Conservation (phyloP, 805 yeast genomes). For the Gaillardinia entomophila region DNA sequence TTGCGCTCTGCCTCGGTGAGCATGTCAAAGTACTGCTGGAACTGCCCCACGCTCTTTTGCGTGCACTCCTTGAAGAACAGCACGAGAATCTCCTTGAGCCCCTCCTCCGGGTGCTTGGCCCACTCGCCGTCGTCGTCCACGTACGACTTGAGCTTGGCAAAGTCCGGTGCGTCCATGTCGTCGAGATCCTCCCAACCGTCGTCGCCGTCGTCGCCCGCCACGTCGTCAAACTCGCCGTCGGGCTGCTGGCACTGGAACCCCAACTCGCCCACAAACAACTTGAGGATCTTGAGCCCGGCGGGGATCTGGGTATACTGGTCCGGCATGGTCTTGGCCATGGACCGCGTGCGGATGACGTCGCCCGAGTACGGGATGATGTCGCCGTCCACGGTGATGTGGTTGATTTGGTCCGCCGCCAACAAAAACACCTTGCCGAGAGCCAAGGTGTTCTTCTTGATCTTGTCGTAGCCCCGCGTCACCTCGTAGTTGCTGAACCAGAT, state of each 20-base stretch:
- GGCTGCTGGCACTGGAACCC: slow-evolving; percentile 55
- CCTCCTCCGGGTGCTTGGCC: slow-evolving; percentile 25
- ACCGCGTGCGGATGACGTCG: slow-evolving; percentile 75
- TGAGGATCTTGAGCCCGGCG: slow-evolving; percentile 66
- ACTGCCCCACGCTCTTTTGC: slow-evolving; percentile 42
- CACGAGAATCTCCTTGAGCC: slow-evolving; percentile 35
- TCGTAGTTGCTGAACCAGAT: slow-evolving; percentile 85
- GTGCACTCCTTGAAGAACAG: slow-evolving; percentile 56
- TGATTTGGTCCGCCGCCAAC: slow-evolving; percentile 50
- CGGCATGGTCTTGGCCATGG: slow-evolving; percentile 68
- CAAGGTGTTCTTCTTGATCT: slow-evolving; percentile 58
- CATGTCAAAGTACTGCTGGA: slow-evolving; percentile 44
- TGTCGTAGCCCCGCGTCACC: slow-evolving; percentile 70
- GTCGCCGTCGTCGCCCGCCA: slow-evolving; percentile 36
- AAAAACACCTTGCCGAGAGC: slow-evolving; percentile 68
- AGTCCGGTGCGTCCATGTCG: slow-evolving; percentile 57
- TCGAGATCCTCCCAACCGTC: slow-evolving; percentile 76
- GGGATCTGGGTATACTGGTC: slow-evolving; percentile 59
- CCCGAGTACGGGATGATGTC: slow-evolving; percentile 58
- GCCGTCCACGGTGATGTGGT: slow-evolving; percentile 62
- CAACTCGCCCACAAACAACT: slow-evolving; percentile 64
- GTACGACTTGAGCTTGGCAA: slow-evolving; percentile 56
- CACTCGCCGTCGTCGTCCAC: slow-evolving; percentile 38
- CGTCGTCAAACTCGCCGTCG: slow-evolving; percentile 35
- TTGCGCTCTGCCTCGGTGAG: slow-evolving; percentile 51